Evolutionary conservation across 2,329 filamentous ascomycete genomes (phyloP), one percentile per base, ranked within the genome.

Genomic region (Phaeophleospora eucalypticola): DNA sequence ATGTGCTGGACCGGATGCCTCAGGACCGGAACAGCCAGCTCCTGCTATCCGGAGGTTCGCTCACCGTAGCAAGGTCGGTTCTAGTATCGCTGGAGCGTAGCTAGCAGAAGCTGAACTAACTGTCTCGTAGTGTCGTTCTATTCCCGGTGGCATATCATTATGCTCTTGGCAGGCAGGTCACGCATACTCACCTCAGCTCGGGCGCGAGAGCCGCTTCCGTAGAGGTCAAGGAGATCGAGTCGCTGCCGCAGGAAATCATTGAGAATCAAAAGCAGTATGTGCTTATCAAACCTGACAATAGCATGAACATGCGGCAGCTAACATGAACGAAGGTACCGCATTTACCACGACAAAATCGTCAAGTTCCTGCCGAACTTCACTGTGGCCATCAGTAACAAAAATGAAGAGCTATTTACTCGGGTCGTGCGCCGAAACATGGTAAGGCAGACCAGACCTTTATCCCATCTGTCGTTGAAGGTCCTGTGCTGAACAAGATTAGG

Each of bases 341-440:
- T 45, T 17, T 37, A 37, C 1, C 54, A 57, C 39, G 54, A 57
- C 27, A 57, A 57, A 36, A 46, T 57, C 14, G 48, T 48, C 18
- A 55, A 53, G 24, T 41, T 42, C 14, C 47, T 55, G 29, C 46
- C 46, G 18, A 44, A 45, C 7, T 45, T 57, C n/a, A 47, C 41
- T 2, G 35, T 51, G 16, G 46, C 39, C 2, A 39, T 52, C 14
- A 42, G 41, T 10, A 36, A 48, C 7, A 46, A 56, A 15, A 32
- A 46, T n/a, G 47, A 49, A 37, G 32, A 35, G 2, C 36, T 54
- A 33, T 57, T 59, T 49, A 59, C 53, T 2, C 39, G 41, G 10
- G 15, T 57, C 10, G 45, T 59, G 15, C 54, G 52, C 12, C 42
- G 51, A 40, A 51, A 56, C 33, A 54, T 59, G 35, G 33, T 43